These are phyloP conservation scores for Lipomyces lipofer DNA, from an alignment of 805 yeast genomes.

Conservation along the genomic window DNA sequence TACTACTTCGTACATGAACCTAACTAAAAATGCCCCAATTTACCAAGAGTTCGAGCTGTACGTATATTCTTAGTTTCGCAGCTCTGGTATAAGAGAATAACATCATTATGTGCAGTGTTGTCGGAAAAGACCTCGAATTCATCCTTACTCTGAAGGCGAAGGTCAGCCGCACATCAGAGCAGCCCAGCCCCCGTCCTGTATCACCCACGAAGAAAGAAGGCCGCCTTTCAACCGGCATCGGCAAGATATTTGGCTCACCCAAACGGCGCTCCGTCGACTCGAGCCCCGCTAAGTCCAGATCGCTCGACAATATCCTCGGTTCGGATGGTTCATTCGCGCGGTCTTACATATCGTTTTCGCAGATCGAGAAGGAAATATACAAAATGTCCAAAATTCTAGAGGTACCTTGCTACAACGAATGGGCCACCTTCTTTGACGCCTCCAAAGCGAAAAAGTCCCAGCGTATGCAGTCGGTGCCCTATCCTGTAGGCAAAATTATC, in stretches of 20 bases:
- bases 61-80: background rate
- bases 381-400: slow-evolving; percentile 55
- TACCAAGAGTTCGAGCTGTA: slow-evolving; percentile 72
- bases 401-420: slow-evolving; percentile 74
- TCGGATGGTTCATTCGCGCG: slow-evolving; percentile 88
- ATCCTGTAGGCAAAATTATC: slow-evolving; percentile 64
- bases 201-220: slow-evolving; percentile 23
- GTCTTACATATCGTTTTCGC: slow-evolving; percentile 63
- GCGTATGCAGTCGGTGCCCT: slow-evolving; percentile 48
- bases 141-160: slow-evolving; percentile 66
- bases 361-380: slow-evolving; percentile 55
- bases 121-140: slow-evolving; percentile 55
- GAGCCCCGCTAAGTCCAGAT: slow-evolving; percentile 45
- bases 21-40: slow-evolving; percentile 43
- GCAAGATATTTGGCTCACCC: slow-evolving; percentile 21
- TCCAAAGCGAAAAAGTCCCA: slow-evolving; percentile 24
- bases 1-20: slow-evolving; percentile 54
- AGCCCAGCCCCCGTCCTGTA: slow-evolving; percentile 7
- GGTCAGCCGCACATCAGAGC: slow-evolving; percentile 48
- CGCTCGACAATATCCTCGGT: slow-evolving; percentile 66
- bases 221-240: slow-evolving; percentile 20
- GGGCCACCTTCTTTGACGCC: slow-evolving; percentile 52
- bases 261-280: slow-evolving; percentile 35
- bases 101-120: slow-evolving; percentile 45
- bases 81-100: background rate